Conservation (phyloP, 2,329 filamentous ascomycete genomes). For the Chrysosporium queenslandicum region DNA sequence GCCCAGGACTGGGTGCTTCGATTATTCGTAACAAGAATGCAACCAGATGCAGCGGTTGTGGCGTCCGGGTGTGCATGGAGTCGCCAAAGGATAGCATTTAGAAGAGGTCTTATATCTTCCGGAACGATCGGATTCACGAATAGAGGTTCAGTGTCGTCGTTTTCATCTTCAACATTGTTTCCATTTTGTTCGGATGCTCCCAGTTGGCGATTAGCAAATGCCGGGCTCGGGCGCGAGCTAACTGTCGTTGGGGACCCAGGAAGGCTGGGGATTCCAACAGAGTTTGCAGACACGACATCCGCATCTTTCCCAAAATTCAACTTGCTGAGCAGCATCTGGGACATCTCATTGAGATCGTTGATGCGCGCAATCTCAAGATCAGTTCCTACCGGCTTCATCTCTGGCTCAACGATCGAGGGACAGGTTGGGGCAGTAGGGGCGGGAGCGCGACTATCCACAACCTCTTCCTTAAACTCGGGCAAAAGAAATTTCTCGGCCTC, state of each 20-base stretch:
- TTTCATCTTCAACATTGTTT: constrained; percentile 18
- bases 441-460: constrained; percentile 13
- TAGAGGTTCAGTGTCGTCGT: constrained; percentile 19
- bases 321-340: constrained; percentile 40
- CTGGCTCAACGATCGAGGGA: constrained; percentile 1
- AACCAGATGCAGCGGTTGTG: constrained; percentile 29
- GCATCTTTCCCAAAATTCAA: constrained; percentile 39
- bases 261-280: constrained; percentile 35
- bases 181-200: constrained; percentile 12
- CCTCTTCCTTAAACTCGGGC: constrained; percentile 36
- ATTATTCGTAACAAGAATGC: constrained; percentile 39
- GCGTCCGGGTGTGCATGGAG: constrained; percentile 28
- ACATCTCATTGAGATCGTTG: constrained; percentile 30
- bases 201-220: constrained; percentile 28
- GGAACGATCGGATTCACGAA: constrained; percentile 28
- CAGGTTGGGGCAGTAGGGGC: constrained; percentile 13
- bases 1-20: constrained; percentile 36
- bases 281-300: constrained; percentile 32
- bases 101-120: constrained; percentile 32
- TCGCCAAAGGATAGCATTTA: constrained; percentile 40
- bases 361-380: constrained; percentile 5
- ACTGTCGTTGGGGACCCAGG: constrained; percentile 36
- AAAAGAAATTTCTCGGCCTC: constrained; percentile 39
- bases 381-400: constrained; percentile 4
- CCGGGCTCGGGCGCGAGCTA: constrained; percentile 39